Evolutionary conservation across 2,329 filamentous ascomycete genomes (phyloP).

Genomic region (Nemania sp.): DNA sequence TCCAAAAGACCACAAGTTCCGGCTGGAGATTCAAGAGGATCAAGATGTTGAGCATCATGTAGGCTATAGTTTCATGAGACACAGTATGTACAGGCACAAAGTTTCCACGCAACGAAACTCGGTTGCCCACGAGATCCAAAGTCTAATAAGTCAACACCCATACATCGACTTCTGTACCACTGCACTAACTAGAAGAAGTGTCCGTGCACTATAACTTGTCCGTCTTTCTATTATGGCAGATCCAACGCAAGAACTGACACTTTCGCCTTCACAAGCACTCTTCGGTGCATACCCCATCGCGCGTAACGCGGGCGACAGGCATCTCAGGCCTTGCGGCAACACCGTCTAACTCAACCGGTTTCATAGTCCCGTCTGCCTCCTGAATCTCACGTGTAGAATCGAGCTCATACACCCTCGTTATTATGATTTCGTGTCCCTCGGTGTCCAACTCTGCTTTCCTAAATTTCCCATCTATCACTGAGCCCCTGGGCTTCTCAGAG

Average conservation of each 20-base stretch:
- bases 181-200: too few species aligned
- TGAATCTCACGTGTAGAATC: conserved; percentile 1
- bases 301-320: background rate
- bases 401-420: background rate
- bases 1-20: too few species aligned
- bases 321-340: background rate
- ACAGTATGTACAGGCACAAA: too few species aligned
- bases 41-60: background rate
- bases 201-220: too few species aligned
- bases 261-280: background rate
- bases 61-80: too few species aligned
- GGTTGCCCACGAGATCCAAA: too few species aligned
- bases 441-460: conserved; percentile 3
- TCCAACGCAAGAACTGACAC: background rate
- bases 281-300: background rate
- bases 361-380: conserved; percentile 7
- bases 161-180: too few species aligned
- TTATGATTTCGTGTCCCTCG: background rate
- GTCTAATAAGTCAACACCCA: too few species aligned
- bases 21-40: background rate
- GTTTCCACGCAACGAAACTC: too few species aligned
- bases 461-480: conserved; percentile 2
- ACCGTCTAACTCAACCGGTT: conserved; percentile 11
- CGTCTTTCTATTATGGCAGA: too few species aligned
- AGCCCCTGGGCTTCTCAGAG: background rate